Evolutionary conservation across 148 eudicot genomes (phyloP).

Genomic region (Polygonum maritimum): DNA sequence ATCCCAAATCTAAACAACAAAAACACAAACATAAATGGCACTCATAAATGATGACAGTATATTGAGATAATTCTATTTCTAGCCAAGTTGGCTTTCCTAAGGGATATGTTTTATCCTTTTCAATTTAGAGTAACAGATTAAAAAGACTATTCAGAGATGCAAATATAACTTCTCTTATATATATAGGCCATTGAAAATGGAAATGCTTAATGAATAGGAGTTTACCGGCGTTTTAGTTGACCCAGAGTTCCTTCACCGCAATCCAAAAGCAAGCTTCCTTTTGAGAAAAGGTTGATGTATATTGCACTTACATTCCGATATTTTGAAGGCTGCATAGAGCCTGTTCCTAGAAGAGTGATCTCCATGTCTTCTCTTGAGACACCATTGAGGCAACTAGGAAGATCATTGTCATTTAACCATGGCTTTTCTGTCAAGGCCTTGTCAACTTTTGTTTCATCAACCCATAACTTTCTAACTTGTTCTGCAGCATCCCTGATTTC

Average conservation of each 20-base stretch:
- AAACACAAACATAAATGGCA: not conserved
- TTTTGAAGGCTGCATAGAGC: constrained; percentile 97
- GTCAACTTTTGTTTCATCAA: constrained; percentile 17
- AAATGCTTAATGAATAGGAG: not conserved
- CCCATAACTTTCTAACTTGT: constrained; percentile 48
- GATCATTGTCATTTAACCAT: constrained; percentile 46
- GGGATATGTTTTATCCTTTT: too few species aligned
- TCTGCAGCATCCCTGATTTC: constrained; percentile 59
- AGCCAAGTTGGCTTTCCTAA: too few species aligned
- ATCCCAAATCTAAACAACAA: constrained; percentile 56
- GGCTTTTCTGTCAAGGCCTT: constrained; percentile 48
- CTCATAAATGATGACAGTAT: too few species aligned
- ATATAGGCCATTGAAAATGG: not conserved
- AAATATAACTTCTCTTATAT: not conserved
- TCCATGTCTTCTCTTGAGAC: constrained; percentile 84
- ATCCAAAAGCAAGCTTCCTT: constrained; percentile 83
- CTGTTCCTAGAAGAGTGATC: constrained; percentile 92
- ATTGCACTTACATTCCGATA: constrained; percentile 87
- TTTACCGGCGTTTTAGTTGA: constrained; percentile 91
- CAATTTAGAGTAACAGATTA: too few species aligned
- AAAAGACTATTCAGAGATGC: not conserved
- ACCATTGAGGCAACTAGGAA: constrained; percentile 70
- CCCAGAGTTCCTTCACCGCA: constrained; percentile 99
- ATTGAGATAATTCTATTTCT: too few species aligned
- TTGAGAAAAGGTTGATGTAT: constrained; percentile 77